These are phyloP conservation scores for Herpetospermum pedunculosum DNA, from an alignment of 306 rosid genomes.

Conservation along the genomic window DNA sequence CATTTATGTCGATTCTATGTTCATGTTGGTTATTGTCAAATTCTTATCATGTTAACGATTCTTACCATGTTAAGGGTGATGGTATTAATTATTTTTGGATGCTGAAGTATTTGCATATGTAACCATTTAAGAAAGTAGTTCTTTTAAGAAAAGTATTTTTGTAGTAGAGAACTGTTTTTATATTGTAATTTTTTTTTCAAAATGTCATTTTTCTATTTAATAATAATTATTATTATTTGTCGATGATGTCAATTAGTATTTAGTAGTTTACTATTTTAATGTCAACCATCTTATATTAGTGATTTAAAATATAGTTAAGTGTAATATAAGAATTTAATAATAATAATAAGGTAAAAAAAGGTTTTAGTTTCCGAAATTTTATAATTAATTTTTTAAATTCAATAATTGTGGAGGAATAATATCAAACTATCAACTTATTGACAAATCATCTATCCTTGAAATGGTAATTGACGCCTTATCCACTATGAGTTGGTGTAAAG, in stretches of 20 bases:
- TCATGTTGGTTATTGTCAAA: too few relatives aligned
- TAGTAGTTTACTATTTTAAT: not conserved
- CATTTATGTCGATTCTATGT: too few relatives aligned
- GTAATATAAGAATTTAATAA: not conserved
- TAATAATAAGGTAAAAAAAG: too few relatives aligned
- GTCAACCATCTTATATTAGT: not conserved
- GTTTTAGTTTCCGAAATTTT: too few relatives aligned
- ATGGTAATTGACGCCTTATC: too few relatives aligned
- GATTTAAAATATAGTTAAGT: not conserved
- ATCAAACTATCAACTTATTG: too few relatives aligned
- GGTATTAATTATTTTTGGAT: not conserved
- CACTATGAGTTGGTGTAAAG: too few relatives aligned
- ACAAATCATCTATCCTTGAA: too few relatives aligned
- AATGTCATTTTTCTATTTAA: not conserved
- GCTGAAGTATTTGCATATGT: not conserved
- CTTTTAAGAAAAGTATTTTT: not conserved
- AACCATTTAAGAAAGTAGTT: not conserved
- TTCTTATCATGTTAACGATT: too few relatives aligned
- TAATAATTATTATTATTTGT: not conserved
- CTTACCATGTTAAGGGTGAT: too few relatives aligned
- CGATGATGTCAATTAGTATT: not conserved
- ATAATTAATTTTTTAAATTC: too few relatives aligned
- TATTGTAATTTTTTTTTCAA: not conserved
- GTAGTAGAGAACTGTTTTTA: not conserved
- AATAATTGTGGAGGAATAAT: too few relatives aligned